phyloP scores from a whole-genome alignment of 768 basidiomycete genomes.

The Mycena olivaceomarginata region DNA sequence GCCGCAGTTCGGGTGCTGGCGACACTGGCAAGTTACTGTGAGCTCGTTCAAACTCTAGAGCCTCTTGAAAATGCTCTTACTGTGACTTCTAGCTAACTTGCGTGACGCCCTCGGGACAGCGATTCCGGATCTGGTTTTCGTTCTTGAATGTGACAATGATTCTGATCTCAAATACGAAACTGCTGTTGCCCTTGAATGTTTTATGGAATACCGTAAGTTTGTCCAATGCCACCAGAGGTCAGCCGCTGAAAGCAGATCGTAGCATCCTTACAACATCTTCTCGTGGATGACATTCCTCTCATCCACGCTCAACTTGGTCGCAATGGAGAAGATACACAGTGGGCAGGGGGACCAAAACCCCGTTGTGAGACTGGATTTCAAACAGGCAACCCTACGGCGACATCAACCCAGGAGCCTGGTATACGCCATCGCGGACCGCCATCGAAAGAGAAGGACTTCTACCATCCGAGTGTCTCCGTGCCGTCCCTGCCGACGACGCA shows the following conservation, averaged over 20 bases:
- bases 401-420: not conserved
- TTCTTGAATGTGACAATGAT: not conserved
- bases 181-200: not conserved
- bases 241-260: not conserved
- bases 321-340: not conserved
- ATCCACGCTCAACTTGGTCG: not conserved
- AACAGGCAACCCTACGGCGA: not conserved
- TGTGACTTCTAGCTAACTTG: not conserved
- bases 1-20: not conserved
- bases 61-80: not conserved
- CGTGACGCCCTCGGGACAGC: not conserved
- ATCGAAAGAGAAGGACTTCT: not conserved
- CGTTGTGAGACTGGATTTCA: not conserved
- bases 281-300: not conserved
- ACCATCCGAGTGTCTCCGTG: not conserved
- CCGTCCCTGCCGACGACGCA: not conserved
- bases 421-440: not conserved
- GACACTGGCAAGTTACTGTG: not conserved
- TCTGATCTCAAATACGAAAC: not conserved
- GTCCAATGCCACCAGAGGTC: not conserved
- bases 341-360: not conserved
- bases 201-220: not conserved
- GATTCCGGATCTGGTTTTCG: not conserved
- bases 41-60: not conserved
- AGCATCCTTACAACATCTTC: not conserved